Conservation (phyloP, 768 basidiomycete species). For the Tylopilus vinaceipallidus region DNA sequence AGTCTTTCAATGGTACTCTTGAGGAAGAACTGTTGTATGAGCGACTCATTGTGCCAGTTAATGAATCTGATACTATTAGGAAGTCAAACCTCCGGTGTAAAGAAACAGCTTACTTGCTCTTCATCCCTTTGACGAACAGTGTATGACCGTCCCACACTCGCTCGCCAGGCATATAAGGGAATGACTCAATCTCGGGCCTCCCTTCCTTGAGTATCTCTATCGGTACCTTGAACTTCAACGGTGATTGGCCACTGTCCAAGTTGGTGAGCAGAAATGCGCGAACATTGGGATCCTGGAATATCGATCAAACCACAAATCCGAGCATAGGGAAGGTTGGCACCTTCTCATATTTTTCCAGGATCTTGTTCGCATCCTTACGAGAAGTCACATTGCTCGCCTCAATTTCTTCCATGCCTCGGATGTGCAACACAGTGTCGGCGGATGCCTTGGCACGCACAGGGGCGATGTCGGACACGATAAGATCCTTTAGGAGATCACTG, state of each 20-base stretch:
- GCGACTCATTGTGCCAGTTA: conserved; percentile 64
- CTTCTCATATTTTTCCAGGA: conserved; percentile 60
- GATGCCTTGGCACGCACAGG: conserved; percentile 60
- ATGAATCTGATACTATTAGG: conserved; percentile 53
- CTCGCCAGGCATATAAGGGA: conserved; percentile 67
- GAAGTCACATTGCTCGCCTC: conserved; percentile 56
- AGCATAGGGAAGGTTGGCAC: conserved; percentile 36
- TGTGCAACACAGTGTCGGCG: conserved; percentile 62
- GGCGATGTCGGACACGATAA: conserved; percentile 81
- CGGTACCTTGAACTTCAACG: conserved; percentile 71
- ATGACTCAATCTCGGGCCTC: conserved; percentile 70
- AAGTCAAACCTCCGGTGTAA: background rate
- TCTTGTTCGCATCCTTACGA: conserved; percentile 66
- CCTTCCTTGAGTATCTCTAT: conserved; percentile 59
- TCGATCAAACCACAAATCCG: conserved; percentile 3
- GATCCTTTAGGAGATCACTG: conserved; percentile 42
- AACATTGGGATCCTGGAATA: conserved; percentile 61
- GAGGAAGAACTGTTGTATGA: conserved; percentile 72
- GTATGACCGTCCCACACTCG: conserved; percentile 55
- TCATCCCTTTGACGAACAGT: conserved; percentile 76
- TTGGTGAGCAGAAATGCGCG: conserved; percentile 89
- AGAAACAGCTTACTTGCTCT: conserved; percentile 55
- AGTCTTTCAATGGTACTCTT: conserved; percentile 57
- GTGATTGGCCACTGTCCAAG: conserved; percentile 40
- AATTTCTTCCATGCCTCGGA: conserved; percentile 72